Conservation (phyloP, 345 rosid genomes). For the Corchorus olitorius region DNA sequence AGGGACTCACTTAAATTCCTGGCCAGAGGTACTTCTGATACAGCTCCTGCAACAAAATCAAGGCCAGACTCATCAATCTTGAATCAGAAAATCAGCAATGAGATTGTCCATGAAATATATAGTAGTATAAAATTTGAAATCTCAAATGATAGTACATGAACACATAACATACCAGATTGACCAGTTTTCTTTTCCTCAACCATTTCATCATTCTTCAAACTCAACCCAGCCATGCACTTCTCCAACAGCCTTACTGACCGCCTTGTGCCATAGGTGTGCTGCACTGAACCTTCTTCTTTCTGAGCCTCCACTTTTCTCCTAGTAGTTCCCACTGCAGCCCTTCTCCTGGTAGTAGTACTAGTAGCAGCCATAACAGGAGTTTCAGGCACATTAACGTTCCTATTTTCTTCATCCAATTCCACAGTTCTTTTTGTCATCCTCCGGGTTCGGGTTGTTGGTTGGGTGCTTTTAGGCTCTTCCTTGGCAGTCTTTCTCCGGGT, state of each 20-base stretch:
- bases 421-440: constrained; percentile 34
- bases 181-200: constrained; percentile 26
- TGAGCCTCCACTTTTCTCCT: constrained; percentile 24
- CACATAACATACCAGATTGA: constrained; percentile 39
- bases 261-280: constrained; percentile 62
- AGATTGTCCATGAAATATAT: neutral
- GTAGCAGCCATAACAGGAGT: constrained; percentile 19
- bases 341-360: neutral
- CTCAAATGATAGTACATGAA: neutral
- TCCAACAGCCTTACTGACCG: constrained; percentile 67
- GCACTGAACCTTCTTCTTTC: constrained; percentile 35
- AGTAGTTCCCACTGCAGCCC: constrained; percentile 21
- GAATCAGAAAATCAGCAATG: neutral
- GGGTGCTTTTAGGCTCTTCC: constrained; percentile 44
- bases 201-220: constrained; percentile 45
- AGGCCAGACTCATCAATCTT: neutral
- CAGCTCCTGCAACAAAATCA: constrained; percentile 28
- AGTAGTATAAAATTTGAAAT: neutral
- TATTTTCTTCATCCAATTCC: constrained; percentile 48
- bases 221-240: constrained; percentile 55
- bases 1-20: constrained; percentile 30
- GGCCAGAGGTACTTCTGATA: constrained; percentile 18
- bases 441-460: constrained; percentile 47
- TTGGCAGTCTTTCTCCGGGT: constrained; percentile 48
- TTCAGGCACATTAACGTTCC: constrained; percentile 27